Conservation (phyloP, 2,329 filamentous ascomycete genomes). For the Fusarium udum region DNA sequence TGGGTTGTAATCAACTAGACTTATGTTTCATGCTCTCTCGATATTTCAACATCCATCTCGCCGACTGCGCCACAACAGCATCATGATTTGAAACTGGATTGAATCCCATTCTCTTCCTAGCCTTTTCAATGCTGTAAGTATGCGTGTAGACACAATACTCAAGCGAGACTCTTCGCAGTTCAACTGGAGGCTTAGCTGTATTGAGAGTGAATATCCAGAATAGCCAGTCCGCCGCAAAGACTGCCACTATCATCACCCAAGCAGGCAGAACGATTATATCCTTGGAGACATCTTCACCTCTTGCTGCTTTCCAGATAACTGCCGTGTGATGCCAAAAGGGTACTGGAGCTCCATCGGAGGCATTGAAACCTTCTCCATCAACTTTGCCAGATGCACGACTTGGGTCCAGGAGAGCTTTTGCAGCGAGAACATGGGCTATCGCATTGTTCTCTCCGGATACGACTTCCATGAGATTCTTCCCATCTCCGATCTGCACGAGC, state of each 20-base stretch:
- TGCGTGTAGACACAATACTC: conserved; percentile 34
- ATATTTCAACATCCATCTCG: conserved; percentile 20
- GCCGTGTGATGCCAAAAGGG: conserved; percentile 46
- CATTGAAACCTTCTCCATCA: conserved; percentile 49
- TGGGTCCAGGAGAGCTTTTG: conserved; percentile 41
- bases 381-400: conserved; percentile 25
- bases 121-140: conserved; percentile 23
- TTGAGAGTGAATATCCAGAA: conserved; percentile 41
- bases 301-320: conserved; percentile 38
- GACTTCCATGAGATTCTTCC: conserved; percentile 42
- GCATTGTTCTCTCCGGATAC: conserved; percentile 43
- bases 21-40: not conserved
- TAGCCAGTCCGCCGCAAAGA: conserved; percentile 30
- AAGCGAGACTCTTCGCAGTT: conserved; percentile 34
- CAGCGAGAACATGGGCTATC: conserved; percentile 41
- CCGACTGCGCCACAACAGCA: conserved; percentile 5
- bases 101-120: not conserved
- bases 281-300: conserved; percentile 11
- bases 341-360: conserved; percentile 46
- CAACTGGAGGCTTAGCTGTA: conserved; percentile 34
- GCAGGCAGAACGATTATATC: conserved; percentile 34
- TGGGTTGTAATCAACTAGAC: not conserved
- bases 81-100: conserved; percentile 25
- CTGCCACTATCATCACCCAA: conserved; percentile 38
- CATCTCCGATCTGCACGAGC: conserved; percentile 41